These are phyloP conservation scores for Aspergillus pseudonomiae DNA, from an alignment of 2,329 filamentous ascomycete species.

Conservation along the genomic window DNA sequence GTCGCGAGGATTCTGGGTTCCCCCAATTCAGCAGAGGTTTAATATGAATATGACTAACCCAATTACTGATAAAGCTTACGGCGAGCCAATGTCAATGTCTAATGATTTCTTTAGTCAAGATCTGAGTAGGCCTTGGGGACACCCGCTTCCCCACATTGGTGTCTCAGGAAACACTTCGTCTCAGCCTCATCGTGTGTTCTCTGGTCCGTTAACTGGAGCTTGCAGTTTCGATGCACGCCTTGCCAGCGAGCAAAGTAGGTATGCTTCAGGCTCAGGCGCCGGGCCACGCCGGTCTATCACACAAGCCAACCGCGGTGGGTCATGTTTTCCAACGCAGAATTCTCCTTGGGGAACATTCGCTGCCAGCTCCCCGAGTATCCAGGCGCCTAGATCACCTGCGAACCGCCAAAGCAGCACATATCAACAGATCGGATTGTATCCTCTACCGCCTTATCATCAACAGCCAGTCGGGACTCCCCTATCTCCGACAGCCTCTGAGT, in stretches of 20 bases:
- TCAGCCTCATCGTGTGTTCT: conserved; percentile 38
- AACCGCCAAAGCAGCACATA: conserved; percentile 36
- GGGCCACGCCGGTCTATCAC: conserved; percentile 33
- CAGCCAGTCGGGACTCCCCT: conserved; percentile 66
- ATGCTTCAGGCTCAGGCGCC: conserved; percentile 27
- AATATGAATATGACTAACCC: conserved; percentile 28
- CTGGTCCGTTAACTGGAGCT: conserved; percentile 34
- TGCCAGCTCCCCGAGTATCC: conserved; percentile 27
- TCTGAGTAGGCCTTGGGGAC: conserved; percentile 35
- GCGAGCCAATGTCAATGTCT: conserved; percentile 26
- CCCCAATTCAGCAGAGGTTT: conserved; percentile 30
- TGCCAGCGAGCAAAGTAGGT: conserved; percentile 34
- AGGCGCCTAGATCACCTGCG: conserved; percentile 31
- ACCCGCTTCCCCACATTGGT: conserved; percentile 23
- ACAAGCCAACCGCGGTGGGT: conserved; percentile 35
- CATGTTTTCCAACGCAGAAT: conserved; percentile 37
- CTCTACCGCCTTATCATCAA: conserved; percentile 51
- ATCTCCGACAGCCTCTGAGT: conserved; percentile 74
- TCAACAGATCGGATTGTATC: conserved; percentile 41
- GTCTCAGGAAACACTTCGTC: conserved; percentile 26
- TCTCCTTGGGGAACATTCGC: conserved; percentile 39
- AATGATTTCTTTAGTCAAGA: conserved; percentile 30
- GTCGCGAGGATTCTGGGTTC: conserved; percentile 37
- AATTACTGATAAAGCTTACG: conserved; percentile 31
- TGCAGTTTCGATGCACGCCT: conserved; percentile 34